Evolutionary conservation across 192 early-diverging fungal species (phyloP).

Genomic region (Paraglomus brasilianum): DNA sequence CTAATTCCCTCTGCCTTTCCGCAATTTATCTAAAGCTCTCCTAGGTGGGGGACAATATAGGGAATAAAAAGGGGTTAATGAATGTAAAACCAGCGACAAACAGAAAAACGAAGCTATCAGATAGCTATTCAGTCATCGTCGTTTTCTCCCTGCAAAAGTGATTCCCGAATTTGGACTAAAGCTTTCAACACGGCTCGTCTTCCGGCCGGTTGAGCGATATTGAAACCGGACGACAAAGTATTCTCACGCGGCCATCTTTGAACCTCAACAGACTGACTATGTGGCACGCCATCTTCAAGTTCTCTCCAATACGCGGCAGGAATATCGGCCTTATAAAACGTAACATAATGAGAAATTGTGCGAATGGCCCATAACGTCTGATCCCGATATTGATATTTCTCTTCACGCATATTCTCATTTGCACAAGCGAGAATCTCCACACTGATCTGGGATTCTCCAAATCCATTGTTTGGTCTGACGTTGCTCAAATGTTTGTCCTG

Average conservation of each 20-base stretch:
- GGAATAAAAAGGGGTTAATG: too few relatives aligned
- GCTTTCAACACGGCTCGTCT: neutral
- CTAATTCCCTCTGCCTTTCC: too few relatives aligned
- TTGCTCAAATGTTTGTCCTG: slow-evolving; percentile 1
- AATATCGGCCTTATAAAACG: slow-evolving; percentile 10
- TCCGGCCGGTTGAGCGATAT: slow-evolving; percentile 3
- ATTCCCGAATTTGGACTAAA: slow-evolving; percentile 1
- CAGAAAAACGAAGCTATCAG: too few relatives aligned
- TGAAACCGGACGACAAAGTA: neutral
- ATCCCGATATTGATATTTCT: neutral
- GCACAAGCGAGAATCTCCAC: slow-evolving; percentile 8
- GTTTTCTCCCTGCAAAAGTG: neutral
- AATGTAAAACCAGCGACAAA: too few relatives aligned
- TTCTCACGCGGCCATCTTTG: slow-evolving; percentile 1
- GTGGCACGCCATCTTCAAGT: slow-evolving; percentile 4
- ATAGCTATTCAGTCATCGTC: too few relatives aligned
- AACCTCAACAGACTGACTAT: neutral
- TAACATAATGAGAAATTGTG: neutral
- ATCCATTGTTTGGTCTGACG: neutral
- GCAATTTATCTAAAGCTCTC: too few relatives aligned
- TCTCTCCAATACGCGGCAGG: slow-evolving; percentile 6
- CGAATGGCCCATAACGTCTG: slow-evolving; percentile 9
- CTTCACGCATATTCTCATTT: slow-evolving; percentile 4
- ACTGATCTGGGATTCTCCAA: neutral
- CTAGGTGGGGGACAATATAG: too few relatives aligned